phyloP scores from a whole-genome alignment of 805 yeast species.

The Kazachstania kunashirensis region DNA sequence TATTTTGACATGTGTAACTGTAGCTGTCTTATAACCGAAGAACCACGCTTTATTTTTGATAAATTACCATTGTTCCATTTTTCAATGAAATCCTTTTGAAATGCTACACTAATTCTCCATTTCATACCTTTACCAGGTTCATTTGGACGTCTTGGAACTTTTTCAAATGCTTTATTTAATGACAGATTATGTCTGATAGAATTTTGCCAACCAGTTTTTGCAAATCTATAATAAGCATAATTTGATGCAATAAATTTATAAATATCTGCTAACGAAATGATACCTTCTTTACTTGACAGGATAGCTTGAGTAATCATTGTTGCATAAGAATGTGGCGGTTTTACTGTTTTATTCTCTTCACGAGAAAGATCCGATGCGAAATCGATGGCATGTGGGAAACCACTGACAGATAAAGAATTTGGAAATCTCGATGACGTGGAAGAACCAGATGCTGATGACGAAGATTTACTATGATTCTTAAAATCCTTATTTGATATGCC shows the following conservation, averaged over 20 bases:
- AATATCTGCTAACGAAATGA: slow-evolving; percentile 81
- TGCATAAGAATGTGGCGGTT: slow-evolving; percentile 95
- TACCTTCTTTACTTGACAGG: slow-evolving; percentile 76
- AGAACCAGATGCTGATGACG: slow-evolving; percentile 7
- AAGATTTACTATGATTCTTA: slow-evolving; percentile 4
- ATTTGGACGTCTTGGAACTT: slow-evolving; percentile 88
- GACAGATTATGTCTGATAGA: slow-evolving; percentile 93
- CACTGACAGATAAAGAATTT: slow-evolving; percentile 7
- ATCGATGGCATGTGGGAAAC: slow-evolving; percentile 24
- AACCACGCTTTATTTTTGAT: slow-evolving; percentile 67
- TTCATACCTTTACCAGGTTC: slow-evolving; percentile 99
- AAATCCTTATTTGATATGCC: slow-evolving; percentile 7
- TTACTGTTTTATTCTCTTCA: slow-evolving; percentile 81
- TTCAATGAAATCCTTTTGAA: slow-evolving; percentile 71
- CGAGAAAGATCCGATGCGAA: slow-evolving; percentile 53
- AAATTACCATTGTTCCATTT: slow-evolving; percentile 71
- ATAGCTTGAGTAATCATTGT: slow-evolving; percentile 98
- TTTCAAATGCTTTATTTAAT: slow-evolving; percentile 92
- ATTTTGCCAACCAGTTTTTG: slow-evolving; percentile 97
- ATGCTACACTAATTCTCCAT: slow-evolving; percentile 89
- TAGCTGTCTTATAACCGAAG: slow-evolving; percentile 69
- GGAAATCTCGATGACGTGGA: slow-evolving; percentile 5
- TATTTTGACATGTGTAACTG: slow-evolving; percentile 55
- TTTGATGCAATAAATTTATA: slow-evolving; percentile 82
- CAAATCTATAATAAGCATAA: slow-evolving; percentile 84